Evolutionary conservation across 352 stramenopile species (phyloP).

Genomic region (Phytopythium cucurbitacearum): DNA sequence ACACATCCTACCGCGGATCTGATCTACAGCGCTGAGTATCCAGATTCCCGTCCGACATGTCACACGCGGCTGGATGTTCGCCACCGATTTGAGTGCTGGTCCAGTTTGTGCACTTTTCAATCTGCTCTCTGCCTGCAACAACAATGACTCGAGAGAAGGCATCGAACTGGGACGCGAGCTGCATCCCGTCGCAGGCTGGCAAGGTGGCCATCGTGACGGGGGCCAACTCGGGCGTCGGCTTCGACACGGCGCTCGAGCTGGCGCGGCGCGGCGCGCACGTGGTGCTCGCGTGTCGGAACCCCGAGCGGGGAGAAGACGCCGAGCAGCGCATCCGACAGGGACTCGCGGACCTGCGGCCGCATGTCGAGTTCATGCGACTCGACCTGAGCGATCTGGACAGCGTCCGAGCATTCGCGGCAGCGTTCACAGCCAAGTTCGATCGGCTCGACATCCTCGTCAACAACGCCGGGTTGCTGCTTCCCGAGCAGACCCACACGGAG

Average conservation of each 20-base stretch:
- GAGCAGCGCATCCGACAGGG: background rate
- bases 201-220: slow-evolving; percentile 64
- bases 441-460: slow-evolving; percentile 63
- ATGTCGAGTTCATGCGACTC: slow-evolving; percentile 32
- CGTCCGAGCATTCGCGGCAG: slow-evolving; percentile 36
- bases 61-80: no score
- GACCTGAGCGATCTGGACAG: slow-evolving; percentile 46
- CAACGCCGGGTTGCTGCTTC: slow-evolving; percentile 44
- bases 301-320: slow-evolving; percentile 7
- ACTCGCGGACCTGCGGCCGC: background rate
- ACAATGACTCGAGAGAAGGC: no score
- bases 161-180: slow-evolving; percentile 18
- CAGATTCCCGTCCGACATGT: no score
- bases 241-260: slow-evolving; percentile 35
- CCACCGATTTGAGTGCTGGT: no score
- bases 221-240: slow-evolving; percentile 63
- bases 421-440: slow-evolving; percentile 29
- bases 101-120: no score
- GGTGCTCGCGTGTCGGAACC: slow-evolving; percentile 31
- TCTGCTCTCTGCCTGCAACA: no score
- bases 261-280: slow-evolving; percentile 4
- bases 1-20: no score
- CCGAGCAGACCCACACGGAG: slow-evolving; percentile 12
- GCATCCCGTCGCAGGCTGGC: slow-evolving; percentile 12
- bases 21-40: no score